These are phyloP conservation scores for Aspergillus sp. DNA, from an alignment of 2,329 filamentous ascomycete genomes.

Conservation along the genomic window DNA sequence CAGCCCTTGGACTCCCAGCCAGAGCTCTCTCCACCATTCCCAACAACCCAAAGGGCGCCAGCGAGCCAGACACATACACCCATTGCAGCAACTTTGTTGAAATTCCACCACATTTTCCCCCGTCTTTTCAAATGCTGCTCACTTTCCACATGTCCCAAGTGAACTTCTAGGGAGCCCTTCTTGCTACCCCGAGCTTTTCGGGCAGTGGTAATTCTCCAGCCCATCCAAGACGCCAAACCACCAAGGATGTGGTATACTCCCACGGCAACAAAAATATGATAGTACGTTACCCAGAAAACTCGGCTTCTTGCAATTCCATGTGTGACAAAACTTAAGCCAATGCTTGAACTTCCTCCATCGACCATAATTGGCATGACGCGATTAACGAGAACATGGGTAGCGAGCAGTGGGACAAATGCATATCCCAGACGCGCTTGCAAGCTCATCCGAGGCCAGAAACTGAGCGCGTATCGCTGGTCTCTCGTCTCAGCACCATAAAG, in stretches of 20 bases:
- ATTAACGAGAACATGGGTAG: slow-evolving; percentile 73
- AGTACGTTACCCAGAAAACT: slow-evolving; percentile 65
- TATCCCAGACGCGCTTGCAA: slow-evolving; percentile 74
- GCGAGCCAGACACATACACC: slow-evolving; percentile 73
- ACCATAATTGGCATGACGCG: slow-evolving; percentile 71
- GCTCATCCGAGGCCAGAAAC: slow-evolving; percentile 69
- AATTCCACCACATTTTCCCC: slow-evolving; percentile 67
- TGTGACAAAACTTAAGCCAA: slow-evolving; percentile 78
- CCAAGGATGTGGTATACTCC: slow-evolving; percentile 78
- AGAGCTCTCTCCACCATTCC: slow-evolving; percentile 64
- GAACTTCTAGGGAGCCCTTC: slow-evolving; percentile 31
- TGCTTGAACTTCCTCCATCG: slow-evolving; percentile 82
- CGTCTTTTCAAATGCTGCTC: slow-evolving; percentile 52
- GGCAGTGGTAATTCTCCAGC: slow-evolving; percentile 46
- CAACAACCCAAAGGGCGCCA: slow-evolving; percentile 77
- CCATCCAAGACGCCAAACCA: slow-evolving; percentile 82
- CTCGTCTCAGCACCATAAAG: slow-evolving; percentile 72
- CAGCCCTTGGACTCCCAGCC: slow-evolving; percentile 83
- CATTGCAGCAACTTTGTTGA: slow-evolving; percentile 64
- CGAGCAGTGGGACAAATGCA: slow-evolving; percentile 62
- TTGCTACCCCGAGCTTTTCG: slow-evolving; percentile 29
- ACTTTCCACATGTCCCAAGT: slow-evolving; percentile 48
- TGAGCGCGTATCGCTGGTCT: slow-evolving; percentile 45
- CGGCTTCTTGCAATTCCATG: slow-evolving; percentile 80
- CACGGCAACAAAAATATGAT: slow-evolving; percentile 64